Percentiles rank a stretch among this genome's conserved stretches.
These are phyloP conservation scores for Pisolithus albus DNA, from an alignment of 768 basidiomycete species.

Conservation along the genomic window DNA sequence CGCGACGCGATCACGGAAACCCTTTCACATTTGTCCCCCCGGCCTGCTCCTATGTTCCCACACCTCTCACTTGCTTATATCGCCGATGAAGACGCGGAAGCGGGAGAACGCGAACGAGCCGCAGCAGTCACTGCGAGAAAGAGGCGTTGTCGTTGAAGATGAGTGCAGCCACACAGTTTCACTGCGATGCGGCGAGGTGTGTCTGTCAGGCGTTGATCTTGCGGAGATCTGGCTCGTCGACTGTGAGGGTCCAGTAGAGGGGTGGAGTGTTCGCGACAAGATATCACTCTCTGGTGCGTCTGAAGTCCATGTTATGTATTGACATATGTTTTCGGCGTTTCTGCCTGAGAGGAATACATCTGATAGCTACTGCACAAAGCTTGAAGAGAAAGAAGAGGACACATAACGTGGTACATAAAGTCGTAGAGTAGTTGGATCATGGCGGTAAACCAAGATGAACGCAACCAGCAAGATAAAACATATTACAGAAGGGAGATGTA, in stretches of 20 bases:
- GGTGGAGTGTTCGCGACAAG: conserved; percentile 47
- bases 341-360: background rate
- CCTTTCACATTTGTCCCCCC: conserved; percentile 32
- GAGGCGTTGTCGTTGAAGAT: conserved; percentile 29
- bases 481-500: conserved; percentile 3
- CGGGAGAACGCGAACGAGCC: conserved; percentile 41
- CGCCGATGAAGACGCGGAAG: conserved; percentile 48
- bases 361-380: too few species aligned
- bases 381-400: background rate
- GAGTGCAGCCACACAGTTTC: conserved; percentile 17
- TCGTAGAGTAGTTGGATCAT: too few species aligned
- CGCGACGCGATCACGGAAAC: conserved; percentile 40
- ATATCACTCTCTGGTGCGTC: conserved; percentile 8
- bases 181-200: conserved; percentile 21
- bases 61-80: conserved; percentile 76
- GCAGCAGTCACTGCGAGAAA: conserved; percentile 35
- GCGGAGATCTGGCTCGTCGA: conserved; percentile 52
- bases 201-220: conserved; percentile 38
- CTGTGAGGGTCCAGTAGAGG: conserved; percentile 54
- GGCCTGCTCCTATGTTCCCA: conserved; percentile 51
- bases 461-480: conserved; percentile 5
- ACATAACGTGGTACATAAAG: background rate
- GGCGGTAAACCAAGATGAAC: background rate
- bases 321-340: background rate
- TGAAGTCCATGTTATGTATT: background rate